Conservation (phyloP, 1,284 basidiomycete species). For the Schizophyllum amplum region DNA sequence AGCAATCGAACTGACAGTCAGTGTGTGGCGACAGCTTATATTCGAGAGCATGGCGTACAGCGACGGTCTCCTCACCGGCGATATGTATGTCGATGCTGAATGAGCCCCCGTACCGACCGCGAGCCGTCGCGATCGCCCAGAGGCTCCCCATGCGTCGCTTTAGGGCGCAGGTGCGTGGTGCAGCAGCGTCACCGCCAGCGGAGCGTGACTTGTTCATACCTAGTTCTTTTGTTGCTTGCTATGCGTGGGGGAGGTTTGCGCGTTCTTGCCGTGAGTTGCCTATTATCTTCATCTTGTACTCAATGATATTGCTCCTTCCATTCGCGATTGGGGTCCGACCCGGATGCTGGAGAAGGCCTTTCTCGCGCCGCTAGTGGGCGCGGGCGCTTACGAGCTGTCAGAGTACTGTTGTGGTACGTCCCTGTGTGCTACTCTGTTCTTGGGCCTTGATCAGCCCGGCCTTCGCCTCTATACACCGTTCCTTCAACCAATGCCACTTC, state of each 20-base stretch:
- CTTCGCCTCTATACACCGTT: neutral
- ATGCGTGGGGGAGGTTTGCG: neutral
- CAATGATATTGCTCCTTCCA: neutral
- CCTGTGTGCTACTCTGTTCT: neutral
- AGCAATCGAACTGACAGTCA: slow-evolving; percentile 64
- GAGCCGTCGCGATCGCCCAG: neutral
- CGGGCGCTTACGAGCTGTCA: neutral
- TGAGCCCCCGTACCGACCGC: too few species aligned
- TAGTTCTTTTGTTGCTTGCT: neutral
- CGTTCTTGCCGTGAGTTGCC: neutral
- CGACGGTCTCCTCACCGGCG: slow-evolving; percentile 74
- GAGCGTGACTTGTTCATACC: neutral
- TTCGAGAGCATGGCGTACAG: slow-evolving; percentile 88
- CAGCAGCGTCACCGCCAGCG: neutral
- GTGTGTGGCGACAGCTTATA: slow-evolving; percentile 81
- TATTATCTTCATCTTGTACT: neutral
- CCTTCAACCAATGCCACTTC: neutral
- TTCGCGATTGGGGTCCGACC: neutral
- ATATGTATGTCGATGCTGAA: slow-evolving; percentile 57
- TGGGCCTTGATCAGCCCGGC: too few species aligned
- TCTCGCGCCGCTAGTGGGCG: neutral
- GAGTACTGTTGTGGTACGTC: neutral
- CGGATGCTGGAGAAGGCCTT: neutral
- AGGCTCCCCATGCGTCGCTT: neutral
- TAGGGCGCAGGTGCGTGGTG: neutral